Conservation (phyloP, 2,329 filamentous ascomycete species). For the Blastomyces silverae region DNA sequence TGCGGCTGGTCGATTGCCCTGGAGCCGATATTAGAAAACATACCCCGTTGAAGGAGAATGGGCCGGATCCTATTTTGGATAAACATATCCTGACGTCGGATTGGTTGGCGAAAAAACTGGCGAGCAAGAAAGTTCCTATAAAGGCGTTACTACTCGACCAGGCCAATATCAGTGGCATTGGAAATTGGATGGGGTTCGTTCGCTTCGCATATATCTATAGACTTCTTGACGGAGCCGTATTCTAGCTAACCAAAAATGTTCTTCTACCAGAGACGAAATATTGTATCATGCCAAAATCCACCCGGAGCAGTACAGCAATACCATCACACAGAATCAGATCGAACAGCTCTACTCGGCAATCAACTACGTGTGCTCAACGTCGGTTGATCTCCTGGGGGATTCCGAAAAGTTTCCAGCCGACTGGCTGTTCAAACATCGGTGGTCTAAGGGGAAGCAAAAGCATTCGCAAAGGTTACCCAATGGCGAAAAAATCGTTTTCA, state of each 20-base stretch:
- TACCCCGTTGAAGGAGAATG: constrained; percentile 80
- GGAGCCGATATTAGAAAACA: constrained; percentile 67
- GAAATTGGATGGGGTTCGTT: constrained; percentile 81
- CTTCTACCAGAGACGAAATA: constrained; percentile 62
- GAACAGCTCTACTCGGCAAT: constrained; percentile 64
- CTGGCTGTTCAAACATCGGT: constrained; percentile 84
- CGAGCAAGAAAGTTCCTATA: constrained; percentile 71
- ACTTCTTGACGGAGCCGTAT: constrained; percentile 9
- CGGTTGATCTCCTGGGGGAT: constrained; percentile 71
- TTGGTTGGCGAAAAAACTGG: constrained; percentile 66
- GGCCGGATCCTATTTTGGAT: constrained; percentile 85
- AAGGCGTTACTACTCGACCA: constrained; percentile 88
- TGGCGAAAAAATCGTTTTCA: constrained; percentile 74
- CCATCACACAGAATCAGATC: constrained; percentile 66
- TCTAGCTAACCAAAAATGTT: not conserved
- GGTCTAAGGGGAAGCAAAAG: constrained; percentile 79
- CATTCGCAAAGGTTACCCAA: constrained; percentile 63
- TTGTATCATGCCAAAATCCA: constrained; percentile 84
- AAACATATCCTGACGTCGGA: constrained; percentile 66
- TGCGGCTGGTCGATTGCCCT: constrained; percentile 74
- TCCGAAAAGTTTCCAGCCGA: constrained; percentile 75
- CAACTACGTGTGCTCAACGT: constrained; percentile 69
- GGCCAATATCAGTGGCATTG: constrained; percentile 79
- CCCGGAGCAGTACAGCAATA: constrained; percentile 86
- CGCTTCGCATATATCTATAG: not conserved